A percentile compares a stretch with the other conserved stretches of the same genome.
These are phyloP conservation scores for Rhododendron simsii DNA, from an alignment of 148 eudicot genomes.

Conservation along the genomic window DNA sequence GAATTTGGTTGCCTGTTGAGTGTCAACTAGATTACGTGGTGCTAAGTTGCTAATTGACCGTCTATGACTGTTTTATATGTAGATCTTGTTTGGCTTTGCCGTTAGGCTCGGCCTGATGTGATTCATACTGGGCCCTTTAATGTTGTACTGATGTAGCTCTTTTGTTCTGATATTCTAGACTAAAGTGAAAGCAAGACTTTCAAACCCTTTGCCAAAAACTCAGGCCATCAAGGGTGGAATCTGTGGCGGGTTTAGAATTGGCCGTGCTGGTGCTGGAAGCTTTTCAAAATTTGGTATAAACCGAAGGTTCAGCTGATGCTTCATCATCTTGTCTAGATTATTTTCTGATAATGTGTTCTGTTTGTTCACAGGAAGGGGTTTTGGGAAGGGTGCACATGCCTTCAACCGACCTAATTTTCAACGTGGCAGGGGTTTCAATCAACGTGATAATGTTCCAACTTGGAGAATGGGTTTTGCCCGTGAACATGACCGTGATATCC, in stretches of 20 bases:
- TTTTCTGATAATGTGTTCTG: constrained; percentile 7
- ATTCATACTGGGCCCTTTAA: neutral
- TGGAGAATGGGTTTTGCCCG: constrained; percentile 31
- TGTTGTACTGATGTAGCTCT: neutral
- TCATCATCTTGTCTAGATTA: neutral
- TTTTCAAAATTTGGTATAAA: constrained; percentile 18
- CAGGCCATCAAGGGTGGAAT: constrained; percentile 91
- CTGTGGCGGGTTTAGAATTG: constrained; percentile 77
- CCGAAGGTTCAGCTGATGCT: neutral
- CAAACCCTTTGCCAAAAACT: constrained; percentile 80
- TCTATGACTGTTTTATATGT: neutral
- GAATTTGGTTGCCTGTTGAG: neutral
- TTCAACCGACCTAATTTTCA: constrained; percentile 43
- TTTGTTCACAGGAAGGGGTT: constrained; percentile 51
- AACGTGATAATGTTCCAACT: constrained; percentile 47
- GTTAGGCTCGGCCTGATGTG: neutral
- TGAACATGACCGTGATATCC: constrained; percentile 41
- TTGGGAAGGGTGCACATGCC: constrained; percentile 42
- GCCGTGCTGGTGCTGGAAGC: constrained; percentile 39
- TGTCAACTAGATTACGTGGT: neutral
- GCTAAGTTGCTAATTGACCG: neutral
- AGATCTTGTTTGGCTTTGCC: neutral
- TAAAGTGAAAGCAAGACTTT: constrained; percentile 74
- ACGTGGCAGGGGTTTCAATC: constrained; percentile 45
- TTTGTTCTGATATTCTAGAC: constrained; percentile 23